These are phyloP conservation scores for Rhododendron ferrugineum DNA, from an alignment of 148 eudicot species.

Conservation along the genomic window DNA sequence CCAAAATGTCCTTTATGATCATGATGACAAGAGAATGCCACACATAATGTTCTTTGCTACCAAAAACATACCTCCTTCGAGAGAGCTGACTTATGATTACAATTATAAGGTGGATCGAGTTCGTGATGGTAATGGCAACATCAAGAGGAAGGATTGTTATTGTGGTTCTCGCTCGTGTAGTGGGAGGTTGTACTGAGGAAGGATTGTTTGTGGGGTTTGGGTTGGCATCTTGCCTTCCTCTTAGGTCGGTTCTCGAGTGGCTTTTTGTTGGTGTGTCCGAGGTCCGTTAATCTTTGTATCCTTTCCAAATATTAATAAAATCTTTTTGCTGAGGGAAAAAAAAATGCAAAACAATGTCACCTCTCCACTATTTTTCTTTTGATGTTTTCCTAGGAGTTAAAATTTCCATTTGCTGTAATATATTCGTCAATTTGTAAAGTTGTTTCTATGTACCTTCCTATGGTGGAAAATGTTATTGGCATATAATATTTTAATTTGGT, in stretches of 20 bases:
- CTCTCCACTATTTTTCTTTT: background rate
- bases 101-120: conserved; percentile 22
- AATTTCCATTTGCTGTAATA: background rate
- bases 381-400: background rate
- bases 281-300: too few species aligned
- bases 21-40: conserved; percentile 25
- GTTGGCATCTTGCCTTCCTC: too few species aligned
- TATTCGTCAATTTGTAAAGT: background rate
- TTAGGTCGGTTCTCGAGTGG: too few species aligned
- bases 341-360: background rate
- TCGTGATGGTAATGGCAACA: conserved; percentile 26
- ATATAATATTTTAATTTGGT: too few species aligned
- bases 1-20: too few species aligned
- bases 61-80: conserved; percentile 17
- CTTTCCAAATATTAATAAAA: too few species aligned
- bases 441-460: background rate
- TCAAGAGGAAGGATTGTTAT: conserved; percentile 21
- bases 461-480: too few species aligned
- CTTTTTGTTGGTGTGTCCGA: background rate
- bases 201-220: background rate
- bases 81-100: conserved; percentile 29
- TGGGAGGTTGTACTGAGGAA: conserved; percentile 20
- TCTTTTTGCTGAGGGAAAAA: too few species aligned
- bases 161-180: conserved; percentile 26
- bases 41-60: conserved; percentile 33